phyloP scores from a whole-genome alignment of 78 protist species.

The Dictyostelium citrinum region DNA sequence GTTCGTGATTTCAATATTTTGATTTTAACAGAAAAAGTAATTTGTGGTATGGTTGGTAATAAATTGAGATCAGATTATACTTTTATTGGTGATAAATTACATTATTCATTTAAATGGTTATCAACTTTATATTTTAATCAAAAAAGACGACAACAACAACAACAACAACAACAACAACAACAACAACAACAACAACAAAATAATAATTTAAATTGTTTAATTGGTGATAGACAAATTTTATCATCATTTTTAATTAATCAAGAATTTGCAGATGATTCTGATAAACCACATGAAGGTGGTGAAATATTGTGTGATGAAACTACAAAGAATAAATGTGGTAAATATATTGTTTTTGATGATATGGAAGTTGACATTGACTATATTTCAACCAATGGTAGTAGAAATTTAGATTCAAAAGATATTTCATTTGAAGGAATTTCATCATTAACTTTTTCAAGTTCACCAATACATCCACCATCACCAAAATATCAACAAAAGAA shows the following conservation, averaged over 20 bases:
- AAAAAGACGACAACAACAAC: not conserved
- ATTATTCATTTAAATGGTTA: constrained; percentile 32
- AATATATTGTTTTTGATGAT: constrained; percentile 25
- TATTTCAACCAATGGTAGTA: not conserved
- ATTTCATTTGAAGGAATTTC: not conserved
- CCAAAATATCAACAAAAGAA: not conserved
- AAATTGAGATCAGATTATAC: constrained; percentile 37
- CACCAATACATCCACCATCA: not conserved
- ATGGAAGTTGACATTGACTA: constrained; percentile 1
- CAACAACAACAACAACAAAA: not conserved
- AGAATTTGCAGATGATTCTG: not conserved
- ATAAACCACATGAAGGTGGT: constrained; percentile 32
- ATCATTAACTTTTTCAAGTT: not conserved
- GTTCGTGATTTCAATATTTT: constrained; percentile 18
- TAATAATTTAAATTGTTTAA: not conserved
- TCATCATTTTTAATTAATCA: not conserved
- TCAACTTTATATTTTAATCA: constrained; percentile 11
- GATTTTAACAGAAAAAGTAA: constrained; percentile 37
- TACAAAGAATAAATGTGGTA: constrained; percentile 42
- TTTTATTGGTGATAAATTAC: constrained; percentile 39
- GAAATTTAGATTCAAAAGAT: not conserved
- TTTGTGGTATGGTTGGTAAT: constrained; percentile 44
- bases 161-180: not conserved
- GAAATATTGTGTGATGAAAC: constrained; percentile 33
- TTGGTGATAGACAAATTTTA: not conserved